Evolutionary conservation across 2,329 filamentous ascomycete genomes (phyloP), one percentile per base, ranked within the genome.

Genomic region (Fusarium sp.): DNA sequence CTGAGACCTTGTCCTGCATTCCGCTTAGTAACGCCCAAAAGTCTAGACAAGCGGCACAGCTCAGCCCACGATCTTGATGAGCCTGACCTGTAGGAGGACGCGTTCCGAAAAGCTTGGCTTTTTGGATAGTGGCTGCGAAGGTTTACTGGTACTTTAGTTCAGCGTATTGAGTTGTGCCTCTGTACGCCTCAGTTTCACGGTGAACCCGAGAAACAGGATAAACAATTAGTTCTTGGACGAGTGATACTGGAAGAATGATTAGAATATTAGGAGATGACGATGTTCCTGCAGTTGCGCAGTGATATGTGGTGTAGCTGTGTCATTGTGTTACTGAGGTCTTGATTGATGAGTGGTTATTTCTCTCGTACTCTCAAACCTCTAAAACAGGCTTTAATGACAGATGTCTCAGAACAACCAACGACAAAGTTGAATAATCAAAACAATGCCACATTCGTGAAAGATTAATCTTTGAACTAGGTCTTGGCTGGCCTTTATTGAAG

Each of bases 11-110:
- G 37, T 55, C 23, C 45, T 53, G 49, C 49, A 41, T 63, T 48
- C 40, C 30, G 66, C 66, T 67, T 37, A 34, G 51, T 53, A 37
- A 53, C 37, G 49, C 6, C 7, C 14, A 53, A 40, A 42, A 27
- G 66, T 62, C 66, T 41, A 53, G 61, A 49, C 51, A 63, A 67
- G 62, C 28, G 66, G 66, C 66, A 62, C 66, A 69, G 62, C 45
- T 66, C 59, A 64, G 61, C 51, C 61, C 25, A 46, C 30, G 46
- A 40, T 45, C 20, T 34, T 43, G 20, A 16, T 43, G 20, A 51
- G 12, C 32, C 48, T 40, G 42, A 5, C 32, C 48, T 40, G 42
- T 47, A 32, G 16, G 48, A 32, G 28, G 43, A 48, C 54, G 28
- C 46, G 43, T 14, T 59, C 28, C 20, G 5, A 47, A 54, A 42